Conservation (phyloP, 192 early-diverging fungal species). For the Entophlyctis luteolus region DNA sequence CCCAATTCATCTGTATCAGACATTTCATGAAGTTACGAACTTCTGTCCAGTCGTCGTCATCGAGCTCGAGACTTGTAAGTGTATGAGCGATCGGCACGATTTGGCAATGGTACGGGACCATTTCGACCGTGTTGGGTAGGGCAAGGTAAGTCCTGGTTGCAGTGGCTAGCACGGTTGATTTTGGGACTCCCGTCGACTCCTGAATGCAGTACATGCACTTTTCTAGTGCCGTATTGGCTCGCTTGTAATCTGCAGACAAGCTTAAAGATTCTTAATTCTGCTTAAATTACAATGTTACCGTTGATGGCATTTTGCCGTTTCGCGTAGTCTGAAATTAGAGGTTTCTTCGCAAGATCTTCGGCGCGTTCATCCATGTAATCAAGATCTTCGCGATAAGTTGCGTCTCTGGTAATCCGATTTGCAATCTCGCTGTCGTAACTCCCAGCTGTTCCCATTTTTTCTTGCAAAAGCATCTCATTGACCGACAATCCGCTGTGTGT, state of each 20-base stretch:
- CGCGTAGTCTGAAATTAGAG: slow-evolving; percentile 60
- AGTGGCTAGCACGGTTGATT: slow-evolving; percentile 68
- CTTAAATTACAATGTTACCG: background rate
- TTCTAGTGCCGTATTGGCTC: slow-evolving; percentile 60
- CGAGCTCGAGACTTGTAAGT: slow-evolving; percentile 74
- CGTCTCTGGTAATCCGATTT: slow-evolving; percentile 64
- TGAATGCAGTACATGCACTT: slow-evolving; percentile 78
- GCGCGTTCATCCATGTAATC: slow-evolving; percentile 92
- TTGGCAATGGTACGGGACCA: slow-evolving; percentile 81
- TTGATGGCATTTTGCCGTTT: slow-evolving; percentile 60
- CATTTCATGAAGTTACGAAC: slow-evolving; percentile 96
- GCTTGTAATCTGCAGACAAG: slow-evolving; percentile 57
- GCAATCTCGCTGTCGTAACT: slow-evolving; percentile 69
- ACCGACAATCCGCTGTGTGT: slow-evolving; percentile 55
- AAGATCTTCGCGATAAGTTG: slow-evolving; percentile 66
- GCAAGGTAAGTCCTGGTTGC: slow-evolving; percentile 76
- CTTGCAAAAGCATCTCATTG: slow-evolving; percentile 66
- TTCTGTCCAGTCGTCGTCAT: slow-evolving; percentile 92
- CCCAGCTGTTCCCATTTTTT: slow-evolving; percentile 50
- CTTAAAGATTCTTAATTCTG: background rate
- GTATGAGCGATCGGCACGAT: slow-evolving; percentile 89
- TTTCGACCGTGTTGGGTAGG: slow-evolving; percentile 66
- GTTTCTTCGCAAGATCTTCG: slow-evolving; percentile 65
- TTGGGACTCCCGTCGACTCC: slow-evolving; percentile 55
- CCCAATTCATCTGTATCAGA: slow-evolving; percentile 82